Percentiles rank a stretch among this genome's conserved stretches.
Conservation (phyloP, 768 basidiomycete genomes). For the Suillus hirtellus region DNA sequence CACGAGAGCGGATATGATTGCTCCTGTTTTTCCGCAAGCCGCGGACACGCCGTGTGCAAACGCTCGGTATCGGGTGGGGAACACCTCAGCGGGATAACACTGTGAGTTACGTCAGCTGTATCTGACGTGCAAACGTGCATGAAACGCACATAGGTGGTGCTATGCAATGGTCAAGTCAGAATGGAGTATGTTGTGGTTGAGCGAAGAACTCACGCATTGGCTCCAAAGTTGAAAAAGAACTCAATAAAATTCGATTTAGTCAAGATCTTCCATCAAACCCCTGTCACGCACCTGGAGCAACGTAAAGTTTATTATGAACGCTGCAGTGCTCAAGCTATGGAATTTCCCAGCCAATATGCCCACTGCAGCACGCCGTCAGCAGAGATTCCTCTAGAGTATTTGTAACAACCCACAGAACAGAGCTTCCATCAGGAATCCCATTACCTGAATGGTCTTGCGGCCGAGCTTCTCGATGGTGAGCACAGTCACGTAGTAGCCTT, state of each 20-base stretch:
- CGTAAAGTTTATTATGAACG: conserved; percentile 74
- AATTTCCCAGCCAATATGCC: conserved; percentile 71
- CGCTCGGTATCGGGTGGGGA: conserved; percentile 74
- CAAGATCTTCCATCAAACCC: neutral
- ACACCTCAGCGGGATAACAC: conserved; percentile 78
- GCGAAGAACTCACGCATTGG: conserved; percentile 51
- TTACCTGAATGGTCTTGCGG: conserved; percentile 73
- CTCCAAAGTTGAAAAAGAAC: conserved; percentile 85
- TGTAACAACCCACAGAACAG: conserved; percentile 52
- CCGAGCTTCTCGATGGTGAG: conserved; percentile 73
- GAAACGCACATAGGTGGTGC: conserved; percentile 51
- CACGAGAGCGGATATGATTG: conserved; percentile 72
- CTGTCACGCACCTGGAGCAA: conserved; percentile 51
- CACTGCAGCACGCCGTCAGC: conserved; percentile 36
- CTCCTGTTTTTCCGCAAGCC: conserved; percentile 72
- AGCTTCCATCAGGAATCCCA: conserved; percentile 71
- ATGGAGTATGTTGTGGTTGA: neutral
- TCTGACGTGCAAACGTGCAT: neutral
- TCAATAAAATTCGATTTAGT: conserved; percentile 18
- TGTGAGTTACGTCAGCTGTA: conserved; percentile 20
- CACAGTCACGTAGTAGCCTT: conserved; percentile 70
- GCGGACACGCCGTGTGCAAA: conserved; percentile 77
- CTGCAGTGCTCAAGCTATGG: conserved; percentile 49
- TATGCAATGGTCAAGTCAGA: conserved; percentile 18
- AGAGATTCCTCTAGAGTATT: conserved; percentile 9